phyloP scores from a whole-genome alignment of 2,329 filamentous ascomycete species.

The Talaromyces islandicus region DNA sequence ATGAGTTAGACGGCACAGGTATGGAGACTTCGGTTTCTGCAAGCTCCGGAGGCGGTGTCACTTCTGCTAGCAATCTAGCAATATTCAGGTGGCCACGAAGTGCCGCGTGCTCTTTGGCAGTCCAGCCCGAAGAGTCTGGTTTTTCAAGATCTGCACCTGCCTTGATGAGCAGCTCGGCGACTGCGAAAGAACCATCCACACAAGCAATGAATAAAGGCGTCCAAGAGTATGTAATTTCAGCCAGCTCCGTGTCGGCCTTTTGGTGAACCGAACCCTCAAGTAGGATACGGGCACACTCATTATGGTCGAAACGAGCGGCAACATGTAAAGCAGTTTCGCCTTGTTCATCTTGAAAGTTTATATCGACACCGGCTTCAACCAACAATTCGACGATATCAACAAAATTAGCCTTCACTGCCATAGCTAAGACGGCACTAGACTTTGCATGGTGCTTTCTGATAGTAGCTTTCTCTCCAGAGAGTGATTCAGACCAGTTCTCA shows the following conservation, averaged over 20 bases:
- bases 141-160: slow-evolving; percentile 71
- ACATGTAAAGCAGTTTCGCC: slow-evolving; percentile 90
- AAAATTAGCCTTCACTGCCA: slow-evolving; percentile 86
- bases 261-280: slow-evolving; percentile 64
- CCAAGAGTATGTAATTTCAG: slow-evolving; percentile 84
- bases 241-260: slow-evolving; percentile 68
- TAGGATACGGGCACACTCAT: slow-evolving; percentile 70
- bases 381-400: slow-evolving; percentile 77
- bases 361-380: slow-evolving; percentile 81
- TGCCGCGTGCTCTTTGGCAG: slow-evolving; percentile 85
- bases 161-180: slow-evolving; percentile 71
- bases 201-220: slow-evolving; percentile 90
- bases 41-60: slow-evolving; percentile 41
- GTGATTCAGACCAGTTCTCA: slow-evolving; percentile 62
- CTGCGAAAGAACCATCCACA: slow-evolving; percentile 73
- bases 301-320: slow-evolving; percentile 81
- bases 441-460: slow-evolving; percentile 67
- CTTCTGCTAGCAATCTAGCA: slow-evolving; percentile 59
- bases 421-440: slow-evolving; percentile 78
- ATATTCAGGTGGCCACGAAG: slow-evolving; percentile 82
- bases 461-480: slow-evolving; percentile 48
- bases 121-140: slow-evolving; percentile 86
- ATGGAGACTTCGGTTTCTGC: slow-evolving; percentile 27
- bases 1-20: slow-evolving; percentile 28
- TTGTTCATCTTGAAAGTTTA: slow-evolving; percentile 86